Evolutionary conservation across 176 grass and related monocot genomes (phyloP).

Genomic region (Phoenix roebelenii): DNA sequence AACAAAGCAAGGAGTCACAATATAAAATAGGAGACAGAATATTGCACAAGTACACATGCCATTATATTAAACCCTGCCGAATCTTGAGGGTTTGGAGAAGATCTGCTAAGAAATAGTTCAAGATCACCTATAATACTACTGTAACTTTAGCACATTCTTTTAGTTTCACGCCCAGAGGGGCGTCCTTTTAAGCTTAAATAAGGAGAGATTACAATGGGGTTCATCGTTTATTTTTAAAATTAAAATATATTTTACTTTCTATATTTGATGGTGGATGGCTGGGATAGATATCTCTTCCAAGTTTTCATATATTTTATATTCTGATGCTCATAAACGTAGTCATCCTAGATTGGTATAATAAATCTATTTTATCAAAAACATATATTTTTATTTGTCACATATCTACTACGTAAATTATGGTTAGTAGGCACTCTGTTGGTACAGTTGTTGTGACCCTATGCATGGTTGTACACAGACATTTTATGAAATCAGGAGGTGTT

Average conservation of each 20-base stretch:
- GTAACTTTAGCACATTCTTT: constrained; percentile 13
- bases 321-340: too few species aligned
- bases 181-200: constrained; percentile 21
- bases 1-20: not conserved
- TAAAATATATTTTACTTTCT: not conserved
- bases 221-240: constrained; percentile 5
- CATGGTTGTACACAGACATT: too few species aligned
- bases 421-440: constrained; percentile 8
- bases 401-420: constrained; percentile 15
- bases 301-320: too few species aligned
- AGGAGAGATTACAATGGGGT: constrained; percentile 1
- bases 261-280: too few species aligned
- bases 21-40: not conserved
- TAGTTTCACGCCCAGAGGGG: constrained; percentile 14
- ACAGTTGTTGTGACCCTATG: constrained; percentile 8
- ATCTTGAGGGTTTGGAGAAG: constrained; percentile 29
- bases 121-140: constrained; percentile 9
- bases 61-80: constrained; percentile 12
- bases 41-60: constrained; percentile 10
- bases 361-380: too few species aligned
- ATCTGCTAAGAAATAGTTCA: constrained; percentile 38
- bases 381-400: not conserved
- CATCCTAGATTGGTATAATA: too few species aligned
- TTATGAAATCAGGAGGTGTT: too few species aligned
- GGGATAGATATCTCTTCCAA: too few species aligned